Evolutionary conservation across 129 eudicot genomes (phyloP), one percentile per base, ranked within the genome.

Genomic region (Artemisia annua): DNA sequence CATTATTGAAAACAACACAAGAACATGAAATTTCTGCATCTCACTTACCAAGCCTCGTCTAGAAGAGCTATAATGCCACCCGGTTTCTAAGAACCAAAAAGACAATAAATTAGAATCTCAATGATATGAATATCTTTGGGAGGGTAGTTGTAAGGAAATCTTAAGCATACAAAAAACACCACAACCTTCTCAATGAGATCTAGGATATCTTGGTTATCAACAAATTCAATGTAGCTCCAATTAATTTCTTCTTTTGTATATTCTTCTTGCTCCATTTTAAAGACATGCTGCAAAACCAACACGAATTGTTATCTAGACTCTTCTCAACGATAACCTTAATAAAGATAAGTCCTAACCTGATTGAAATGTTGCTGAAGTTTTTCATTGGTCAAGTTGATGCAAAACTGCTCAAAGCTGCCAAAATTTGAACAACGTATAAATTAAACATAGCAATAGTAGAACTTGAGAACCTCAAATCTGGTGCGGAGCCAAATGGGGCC

Each of bases 261-360:
- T 80, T 89, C 96, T 70, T 92, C 98, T 89, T 92, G 98, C 87
- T 92, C 96, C 98, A 92, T 89, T 79, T 89, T 92, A 46, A 92
- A 89, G 39, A 92, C 96, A 71, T 92, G 98, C 98, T 92, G 92
- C 46, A 78, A 68, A 80, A 32, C 65, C 72, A 54, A 54, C 35
- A 65, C 54, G 55, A 60, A 18, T 43, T 32, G n/a, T 57, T 71
- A 71, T 43, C 24, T 52, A 24, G 48, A 54, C 57, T 8, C 11
- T 44, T 43, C 22, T 66, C 43, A 56, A 11, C 14, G 18, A 70
- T 67, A 50, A 63, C 46, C 53, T 70, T 28, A 11, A 74, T 43
- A 54, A 18, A 24, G 48, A 18, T 51, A 58, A 64, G 30, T 53
- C 66, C 48, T 24, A 72, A 92, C 98, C 98, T 92, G 98, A 84